A percentile compares a stretch with the other conserved stretches of the same genome.
phyloP scores from a whole-genome alignment of 306 rosid species.

The Corylus americana region DNA sequence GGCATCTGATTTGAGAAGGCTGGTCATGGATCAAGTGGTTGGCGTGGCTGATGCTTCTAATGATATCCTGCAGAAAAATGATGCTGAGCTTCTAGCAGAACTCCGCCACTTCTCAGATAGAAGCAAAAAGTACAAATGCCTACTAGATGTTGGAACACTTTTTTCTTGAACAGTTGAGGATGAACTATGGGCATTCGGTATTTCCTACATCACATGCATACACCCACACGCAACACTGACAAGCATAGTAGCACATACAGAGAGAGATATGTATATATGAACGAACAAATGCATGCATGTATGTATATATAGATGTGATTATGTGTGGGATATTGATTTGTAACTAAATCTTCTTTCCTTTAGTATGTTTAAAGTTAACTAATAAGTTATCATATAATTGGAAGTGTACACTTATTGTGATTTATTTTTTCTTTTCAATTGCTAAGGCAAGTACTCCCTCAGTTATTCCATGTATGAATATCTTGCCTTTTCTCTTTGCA shows the following conservation, averaged over 20 bases:
- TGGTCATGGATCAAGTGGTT: conserved; percentile 57
- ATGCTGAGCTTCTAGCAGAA: conserved; percentile 63
- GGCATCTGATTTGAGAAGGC: conserved; percentile 67
- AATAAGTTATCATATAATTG: background rate
- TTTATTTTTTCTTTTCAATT: too few species aligned
- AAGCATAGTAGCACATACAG: background rate
- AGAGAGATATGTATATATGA: background rate
- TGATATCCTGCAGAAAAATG: conserved; percentile 37
- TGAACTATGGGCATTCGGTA: conserved; percentile 5
- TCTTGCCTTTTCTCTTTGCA: background rate
- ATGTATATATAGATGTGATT: background rate
- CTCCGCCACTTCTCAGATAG: conserved; percentile 57
- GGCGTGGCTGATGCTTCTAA: conserved; percentile 50
- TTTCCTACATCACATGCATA: background rate
- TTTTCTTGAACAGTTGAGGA: conserved; percentile 16
- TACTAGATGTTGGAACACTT: conserved; percentile 14
- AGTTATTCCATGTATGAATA: background rate
- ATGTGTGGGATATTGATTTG: background rate
- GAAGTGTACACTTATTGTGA: background rate
- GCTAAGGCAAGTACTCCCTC: background rate
- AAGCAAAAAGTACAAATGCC: conserved; percentile 53
- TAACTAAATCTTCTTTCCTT: background rate
- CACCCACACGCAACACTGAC: background rate
- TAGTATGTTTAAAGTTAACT: background rate
- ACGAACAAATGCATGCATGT: background rate